Evolutionary conservation across 768 basidiomycete genomes (phyloP), one percentile per base, ranked within the genome.

Genomic region (Phylloporus sp.): DNA sequence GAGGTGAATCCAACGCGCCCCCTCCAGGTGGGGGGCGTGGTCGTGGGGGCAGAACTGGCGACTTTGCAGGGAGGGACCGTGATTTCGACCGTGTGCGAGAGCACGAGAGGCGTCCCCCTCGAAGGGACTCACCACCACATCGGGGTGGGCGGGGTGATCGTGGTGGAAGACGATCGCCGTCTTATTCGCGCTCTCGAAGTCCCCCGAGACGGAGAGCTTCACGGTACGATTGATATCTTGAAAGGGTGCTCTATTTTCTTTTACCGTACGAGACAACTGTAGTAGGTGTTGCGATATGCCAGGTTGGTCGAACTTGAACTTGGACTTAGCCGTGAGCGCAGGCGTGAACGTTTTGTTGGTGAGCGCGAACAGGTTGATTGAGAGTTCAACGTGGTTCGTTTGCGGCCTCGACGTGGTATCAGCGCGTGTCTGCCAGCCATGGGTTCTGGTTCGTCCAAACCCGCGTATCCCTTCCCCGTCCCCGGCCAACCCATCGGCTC

Each of bases 1-100:
- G 88, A 38, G 88, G 87, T 0, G 83, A 77, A 15, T 86, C 87
- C 1, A 78, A 82, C 58, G 73, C 73, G 1, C 73, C 74, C 6
- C 70, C 72, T 7, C 66, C 69, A 3, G 60, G 70, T 29, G 73
- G 73, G 24, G 69, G 71, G 26, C 71, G 79, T 29, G 73, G 80
- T 29, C 70, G 76, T 5, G 71, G 78, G 2, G 74, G 78, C 27
- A 57, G 66, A 45, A 31, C 61, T 26, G 63, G 68, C 36, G 68
- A 67, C 54, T 62, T 65, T 59, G 62, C 66, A 42, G 70, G 65
- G 41, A 61, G 73, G 43, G 70, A 72, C 35, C 67, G 73, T 7
- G 70, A 74, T 20, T 57, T 65, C 13, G 73, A 72, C 20, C 65
- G 74, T 40, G 62, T 68, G 6, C 59, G 70, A 20, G 75, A 76